phyloP scores from a whole-genome alignment of 2,329 filamentous ascomycete genomes.

The Thelonectria discophora region DNA sequence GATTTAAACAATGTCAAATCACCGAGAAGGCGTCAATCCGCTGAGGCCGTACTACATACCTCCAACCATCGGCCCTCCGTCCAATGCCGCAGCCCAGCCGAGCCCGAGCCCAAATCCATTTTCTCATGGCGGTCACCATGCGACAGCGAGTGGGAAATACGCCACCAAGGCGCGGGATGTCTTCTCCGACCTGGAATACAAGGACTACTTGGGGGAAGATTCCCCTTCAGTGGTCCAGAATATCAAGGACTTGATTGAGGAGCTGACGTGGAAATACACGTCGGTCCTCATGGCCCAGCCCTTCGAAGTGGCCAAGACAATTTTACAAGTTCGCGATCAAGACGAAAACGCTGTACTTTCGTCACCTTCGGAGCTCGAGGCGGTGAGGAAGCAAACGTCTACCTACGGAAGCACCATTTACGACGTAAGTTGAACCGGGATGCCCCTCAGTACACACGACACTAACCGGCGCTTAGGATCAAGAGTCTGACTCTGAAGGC shows the following conservation, averaged over 20 bases:
- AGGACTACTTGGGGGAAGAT: constrained; percentile 81
- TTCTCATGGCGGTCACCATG: constrained; percentile 53
- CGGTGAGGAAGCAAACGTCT: constrained; percentile 43
- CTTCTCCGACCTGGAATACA: constrained; percentile 90
- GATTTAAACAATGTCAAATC: constrained; percentile 53
- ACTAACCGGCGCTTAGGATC: constrained; percentile 44
- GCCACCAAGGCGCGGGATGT: constrained; percentile 78
- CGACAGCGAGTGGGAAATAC: constrained; percentile 48
- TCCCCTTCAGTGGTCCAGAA: constrained; percentile 80
- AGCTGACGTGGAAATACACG: constrained; percentile 90
- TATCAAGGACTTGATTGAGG: constrained; percentile 80
- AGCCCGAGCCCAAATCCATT: constrained; percentile 57
- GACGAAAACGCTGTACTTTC: constrained; percentile 54
- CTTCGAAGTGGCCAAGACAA: constrained; percentile 95
- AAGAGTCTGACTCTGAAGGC: constrained; percentile 73
- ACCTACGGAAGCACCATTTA: constrained; percentile 48
- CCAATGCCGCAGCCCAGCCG: constrained; percentile 46
- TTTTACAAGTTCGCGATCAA: constrained; percentile 79
- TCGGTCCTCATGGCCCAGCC: constrained; percentile 90
- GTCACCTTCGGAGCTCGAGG: constrained; percentile 37
- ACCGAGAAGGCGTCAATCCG: constrained; percentile 65
- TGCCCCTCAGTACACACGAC: constrained; percentile 18
- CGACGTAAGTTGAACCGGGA: constrained; percentile 42
- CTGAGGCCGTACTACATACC: constrained; percentile 76
- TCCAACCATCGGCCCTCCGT: constrained; percentile 61